Evolutionary conservation across 805 yeast species (phyloP), one percentile per base, ranked within the genome.

Genomic region (Yarrowia osloensis): DNA sequence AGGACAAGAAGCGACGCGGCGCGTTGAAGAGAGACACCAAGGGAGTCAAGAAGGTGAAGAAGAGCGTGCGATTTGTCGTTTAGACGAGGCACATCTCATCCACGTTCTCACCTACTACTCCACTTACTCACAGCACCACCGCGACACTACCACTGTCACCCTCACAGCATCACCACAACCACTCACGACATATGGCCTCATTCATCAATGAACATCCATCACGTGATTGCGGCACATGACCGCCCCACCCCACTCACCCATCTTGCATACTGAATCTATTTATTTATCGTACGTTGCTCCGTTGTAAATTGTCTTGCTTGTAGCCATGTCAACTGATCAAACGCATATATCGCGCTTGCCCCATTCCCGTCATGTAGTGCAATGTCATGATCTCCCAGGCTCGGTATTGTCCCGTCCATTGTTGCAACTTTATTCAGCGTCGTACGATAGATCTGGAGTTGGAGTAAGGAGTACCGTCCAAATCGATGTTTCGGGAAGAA

Each of bases 311-410:
- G 42, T n/a, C 6, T 12, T 40, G 5, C 13, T 6, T 9, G 46
- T 40, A 40, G 22, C 28, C 21, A 7, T 2, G 12, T 50, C 55
- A 31, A 29, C 57, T 50, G 57, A 31, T 33, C 28, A 4, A 21
- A 11, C 55, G 55, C 55, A 50, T 50, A 50, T 50, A 33, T 50
- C 57, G 57, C 57, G 57, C 57, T 50, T 50, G 28, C 35, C 52
- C 29, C 50, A 24, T n/a, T 47, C 15, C 9, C 21, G 21, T n/a
- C n/a, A 42, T 42, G 26, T 15, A 24, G 19, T 22, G 26, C n/a
- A 15, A 44, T 22, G 49, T 11, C 21, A 12, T 46, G 52, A 46
- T 46, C 52, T 26, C 28, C 52, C 21, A 28, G 21, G 28, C 55
- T 31, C 37, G 55, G 37, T 31, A 21, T 49, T 29, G 55, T 49